A percentile compares a stretch with the other conserved stretches of the same genome.
Evolutionary conservation across 2,329 filamentous ascomycete genomes (phyloP).

Genomic region (Celoporthe dispersa): DNA sequence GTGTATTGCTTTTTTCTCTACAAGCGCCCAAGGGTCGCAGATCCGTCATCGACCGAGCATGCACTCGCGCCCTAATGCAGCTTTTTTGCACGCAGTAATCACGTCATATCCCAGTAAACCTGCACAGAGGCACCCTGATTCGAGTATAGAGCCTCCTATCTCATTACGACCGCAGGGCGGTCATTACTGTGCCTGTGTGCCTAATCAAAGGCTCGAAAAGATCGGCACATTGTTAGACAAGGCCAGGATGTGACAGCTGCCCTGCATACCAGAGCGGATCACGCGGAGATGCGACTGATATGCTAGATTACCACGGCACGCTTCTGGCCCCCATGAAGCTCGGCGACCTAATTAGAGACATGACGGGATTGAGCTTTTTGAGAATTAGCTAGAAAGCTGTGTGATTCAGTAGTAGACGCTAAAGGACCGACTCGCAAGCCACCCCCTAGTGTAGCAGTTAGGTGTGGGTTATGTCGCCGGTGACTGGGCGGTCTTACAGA

Average conservation of each 20-base stretch:
- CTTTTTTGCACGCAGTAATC: background rate
- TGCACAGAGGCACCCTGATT: background rate
- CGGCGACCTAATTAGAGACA: constrained; percentile 2
- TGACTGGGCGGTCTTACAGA: background rate
- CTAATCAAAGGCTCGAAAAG: background rate
- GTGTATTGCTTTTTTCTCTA: background rate
- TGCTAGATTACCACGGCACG: background rate
- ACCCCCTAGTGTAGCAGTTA: background rate
- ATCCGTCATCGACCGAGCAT: background rate
- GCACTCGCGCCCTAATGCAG: background rate
- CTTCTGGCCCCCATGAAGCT: background rate
- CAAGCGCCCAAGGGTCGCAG: background rate
- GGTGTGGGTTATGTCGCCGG: background rate
- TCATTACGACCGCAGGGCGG: no score
- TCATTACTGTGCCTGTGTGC: background rate
- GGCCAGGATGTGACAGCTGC: background rate
- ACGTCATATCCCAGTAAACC: background rate
- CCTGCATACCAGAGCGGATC: background rate
- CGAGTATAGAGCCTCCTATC: background rate
- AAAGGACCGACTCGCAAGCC: constrained; percentile 3
- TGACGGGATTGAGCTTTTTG: background rate
- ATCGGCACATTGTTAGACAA: background rate
- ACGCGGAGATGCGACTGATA: background rate
- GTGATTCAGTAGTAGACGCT: background rate
- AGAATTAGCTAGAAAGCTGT: background rate